Percentiles rank a stretch among this genome's conserved stretches.
phyloP scores from a whole-genome alignment of 1,284 basidiomycete genomes.

The Cutaneotrichosporon dermatis region DNA sequence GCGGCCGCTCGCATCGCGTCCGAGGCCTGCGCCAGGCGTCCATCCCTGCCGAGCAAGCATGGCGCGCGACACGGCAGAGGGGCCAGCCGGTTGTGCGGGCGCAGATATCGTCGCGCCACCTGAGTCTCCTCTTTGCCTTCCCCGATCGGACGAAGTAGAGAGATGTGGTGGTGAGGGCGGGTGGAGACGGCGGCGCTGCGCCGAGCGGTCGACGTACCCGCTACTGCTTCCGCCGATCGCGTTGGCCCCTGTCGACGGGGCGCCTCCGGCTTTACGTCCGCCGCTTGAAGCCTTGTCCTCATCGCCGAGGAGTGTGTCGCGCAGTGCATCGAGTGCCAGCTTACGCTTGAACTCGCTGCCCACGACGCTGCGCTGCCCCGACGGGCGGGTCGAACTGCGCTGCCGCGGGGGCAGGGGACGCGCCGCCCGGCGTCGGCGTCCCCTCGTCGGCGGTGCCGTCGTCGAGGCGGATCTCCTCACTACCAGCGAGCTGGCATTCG shows the following conservation, averaged over 20 bases:
- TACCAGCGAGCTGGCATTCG: conserved; percentile 31
- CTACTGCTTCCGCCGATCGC: too few relatives aligned
- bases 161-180: conserved; percentile 19
- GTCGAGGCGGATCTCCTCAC: conserved; percentile 36
- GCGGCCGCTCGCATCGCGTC: conserved; percentile 29
- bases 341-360: conserved; percentile 20
- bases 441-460: neutral
- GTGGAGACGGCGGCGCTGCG: conserved; percentile 34
- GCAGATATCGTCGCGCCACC: neutral
- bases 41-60: conserved; percentile 42
- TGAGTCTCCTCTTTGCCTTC: neutral
- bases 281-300: neutral
- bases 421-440: too few relatives aligned
- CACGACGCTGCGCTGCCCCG: conserved; percentile 4
- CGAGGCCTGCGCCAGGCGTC: conserved; percentile 36
- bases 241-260: too few relatives aligned
- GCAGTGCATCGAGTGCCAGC: conserved; percentile 32
- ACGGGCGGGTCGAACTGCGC: neutral
- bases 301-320: conserved; percentile 30
- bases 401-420: too few relatives aligned
- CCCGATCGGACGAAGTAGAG: neutral
- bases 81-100: conserved; percentile 8
- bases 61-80: conserved; percentile 17
- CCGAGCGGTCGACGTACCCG: conserved; percentile 38
- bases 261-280: too few relatives aligned